Evolutionary conservation across 2,329 filamentous ascomycete genomes (phyloP), one percentile per base, ranked within the genome.

Genomic region (Immersiporthe knoxdaviesiana): DNA sequence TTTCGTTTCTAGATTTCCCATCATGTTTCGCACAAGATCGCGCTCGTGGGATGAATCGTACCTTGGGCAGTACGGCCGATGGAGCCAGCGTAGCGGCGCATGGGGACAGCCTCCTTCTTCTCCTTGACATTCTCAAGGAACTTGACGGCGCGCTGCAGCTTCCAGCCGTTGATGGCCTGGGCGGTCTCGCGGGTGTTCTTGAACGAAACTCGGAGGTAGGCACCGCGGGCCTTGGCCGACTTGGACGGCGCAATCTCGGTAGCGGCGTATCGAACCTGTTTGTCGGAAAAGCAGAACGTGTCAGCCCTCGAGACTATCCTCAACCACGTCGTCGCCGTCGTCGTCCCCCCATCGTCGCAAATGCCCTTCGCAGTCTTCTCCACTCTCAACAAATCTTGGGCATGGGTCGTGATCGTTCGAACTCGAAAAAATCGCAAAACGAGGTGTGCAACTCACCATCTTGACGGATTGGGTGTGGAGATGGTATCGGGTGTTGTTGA

Each of bases 111-210:
- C 91, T 99, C 96, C 85, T 91, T 93, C 89, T 99, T 93, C 85
- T 91, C 92, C 85, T 93, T 90, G 79, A 99, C 96, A 85, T 99
- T 98, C 88, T 97, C 93, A 82, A 99, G 93, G 91, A 97, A 99
- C 82, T 91, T 90, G 78, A 97, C 86, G 80, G 96, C 96, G 81
- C 96, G 94, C 86, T 93, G 88, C 81, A 98, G 83, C 89, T 97
- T 97, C 94, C 94, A 97, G 86, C 95, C 95, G 87, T 96, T 98
- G 90, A 99, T 97, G 80, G 94, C 94, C 89, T 98, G 96, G 75
- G 97, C 96, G 77, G 95, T 97, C 89, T 99, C 97, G 82, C 96
- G 94, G 83, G 96, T 99, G 91, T 99, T 99, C 92, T 99, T 99
- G 93, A 97, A 99, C 79, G 93, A 97, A 79, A 98, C 95, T 83